Conservation (phyloP, 257 asterid genomes). For the Solanum lignicaule region DNA sequence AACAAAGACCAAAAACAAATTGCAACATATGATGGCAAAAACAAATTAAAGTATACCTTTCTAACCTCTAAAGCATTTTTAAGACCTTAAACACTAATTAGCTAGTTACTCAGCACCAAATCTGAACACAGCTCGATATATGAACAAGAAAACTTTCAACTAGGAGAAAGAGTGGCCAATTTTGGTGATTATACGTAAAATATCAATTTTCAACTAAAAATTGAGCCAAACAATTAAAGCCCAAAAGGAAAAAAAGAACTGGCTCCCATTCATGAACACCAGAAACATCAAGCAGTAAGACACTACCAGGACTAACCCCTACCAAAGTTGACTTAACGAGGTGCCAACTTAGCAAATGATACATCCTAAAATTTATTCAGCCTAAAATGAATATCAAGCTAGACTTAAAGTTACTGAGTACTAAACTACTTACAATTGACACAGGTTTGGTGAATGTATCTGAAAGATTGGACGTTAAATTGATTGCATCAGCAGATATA, state of each 20-base stretch:
- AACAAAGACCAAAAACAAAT: not conserved
- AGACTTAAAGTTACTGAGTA: not conserved
- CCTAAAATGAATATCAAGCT: not conserved
- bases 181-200: not conserved
- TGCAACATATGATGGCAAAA: not conserved
- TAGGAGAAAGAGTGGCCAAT: not conserved
- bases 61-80: not conserved
- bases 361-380: not conserved
- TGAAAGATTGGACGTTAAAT: conserved; percentile 59
- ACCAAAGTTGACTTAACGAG: not conserved
- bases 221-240: not conserved
- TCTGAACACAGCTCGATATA: not conserved
- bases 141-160: not conserved
- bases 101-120: not conserved
- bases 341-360: not conserved
- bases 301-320: not conserved
- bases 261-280: not conserved
- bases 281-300: not conserved
- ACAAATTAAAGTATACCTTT: not conserved
- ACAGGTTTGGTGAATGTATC: conserved; percentile 77
- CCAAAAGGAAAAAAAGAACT: not conserved
- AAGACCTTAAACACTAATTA: not conserved
- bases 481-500: conserved; percentile 45
- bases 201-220: not conserved
- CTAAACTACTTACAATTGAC: conserved; percentile 54